A percentile compares a stretch with the other conserved stretches of the same genome.
Evolutionary conservation across 805 yeast genomes (phyloP).

Genomic region (Hanseniaspora meyeri): DNA sequence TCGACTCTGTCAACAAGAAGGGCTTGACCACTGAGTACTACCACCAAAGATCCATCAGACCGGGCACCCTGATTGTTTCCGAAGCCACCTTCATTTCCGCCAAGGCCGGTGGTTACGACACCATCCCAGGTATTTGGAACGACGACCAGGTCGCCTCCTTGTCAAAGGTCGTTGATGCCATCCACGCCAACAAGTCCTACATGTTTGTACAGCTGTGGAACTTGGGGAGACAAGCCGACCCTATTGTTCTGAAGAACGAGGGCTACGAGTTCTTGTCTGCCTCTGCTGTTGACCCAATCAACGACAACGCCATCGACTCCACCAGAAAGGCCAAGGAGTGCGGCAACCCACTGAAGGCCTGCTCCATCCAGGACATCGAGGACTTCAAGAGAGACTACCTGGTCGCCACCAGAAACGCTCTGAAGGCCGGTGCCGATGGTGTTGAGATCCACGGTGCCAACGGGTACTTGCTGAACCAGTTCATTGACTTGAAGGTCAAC

Average conservation of each 20-base stretch:
- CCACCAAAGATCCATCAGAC: slow-evolving; percentile 39
- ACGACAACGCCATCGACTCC: slow-evolving; percentile 22
- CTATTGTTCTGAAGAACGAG: slow-evolving; percentile 28
- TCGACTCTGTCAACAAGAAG: slow-evolving; percentile 28
- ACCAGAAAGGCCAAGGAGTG: slow-evolving; percentile 28
- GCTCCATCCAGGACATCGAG: slow-evolving; percentile 29
- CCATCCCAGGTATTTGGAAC: slow-evolving; percentile 40
- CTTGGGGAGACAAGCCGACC: slow-evolving; percentile 33
- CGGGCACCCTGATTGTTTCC: slow-evolving; percentile 48
- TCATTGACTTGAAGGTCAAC: slow-evolving; percentile 37
- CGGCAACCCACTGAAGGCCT: slow-evolving; percentile 14
- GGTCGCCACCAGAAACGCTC: slow-evolving; percentile 34
- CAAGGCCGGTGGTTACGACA: slow-evolving; percentile 32
- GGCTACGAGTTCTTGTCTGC: slow-evolving; percentile 32
- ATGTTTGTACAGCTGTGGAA: slow-evolving; percentile 43
- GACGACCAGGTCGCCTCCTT: slow-evolving; percentile 38
- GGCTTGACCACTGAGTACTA: slow-evolving; percentile 44
- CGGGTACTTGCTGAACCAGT: slow-evolving; percentile 50
- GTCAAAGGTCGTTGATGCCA: slow-evolving; percentile 36
- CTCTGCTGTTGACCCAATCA: slow-evolving; percentile 28
- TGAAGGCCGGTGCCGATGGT: slow-evolving; percentile 39
- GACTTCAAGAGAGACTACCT: slow-evolving; percentile 33
- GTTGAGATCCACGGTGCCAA: slow-evolving; percentile 59
- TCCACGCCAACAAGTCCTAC: slow-evolving; percentile 40
- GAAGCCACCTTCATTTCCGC: slow-evolving; percentile 47